Evolutionary conservation across 2,329 filamentous ascomycete genomes (phyloP).

Genomic region (Cladosporium sp.): DNA sequence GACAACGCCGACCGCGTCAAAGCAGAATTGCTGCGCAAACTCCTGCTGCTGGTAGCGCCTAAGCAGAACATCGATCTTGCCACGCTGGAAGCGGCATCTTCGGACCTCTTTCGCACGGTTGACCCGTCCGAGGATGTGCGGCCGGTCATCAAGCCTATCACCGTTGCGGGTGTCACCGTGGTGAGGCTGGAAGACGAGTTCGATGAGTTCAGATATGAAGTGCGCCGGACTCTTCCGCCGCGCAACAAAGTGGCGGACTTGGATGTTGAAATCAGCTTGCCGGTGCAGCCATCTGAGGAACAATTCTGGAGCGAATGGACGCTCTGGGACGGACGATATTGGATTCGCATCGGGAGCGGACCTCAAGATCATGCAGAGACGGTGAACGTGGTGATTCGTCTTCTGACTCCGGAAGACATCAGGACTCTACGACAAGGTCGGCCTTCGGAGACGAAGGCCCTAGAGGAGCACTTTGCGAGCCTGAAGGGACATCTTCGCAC

Average conservation of each 20-base stretch:
- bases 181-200: background rate
- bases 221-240: background rate
- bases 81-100: slow-evolving; percentile 39
- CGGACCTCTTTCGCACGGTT: slow-evolving; percentile 39
- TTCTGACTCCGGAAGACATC: slow-evolving; percentile 33
- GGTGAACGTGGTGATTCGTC: slow-evolving; percentile 32
- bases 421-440: background rate
- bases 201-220: background rate
- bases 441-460: background rate
- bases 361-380: background rate
- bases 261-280: background rate
- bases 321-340: slow-evolving; percentile 55
- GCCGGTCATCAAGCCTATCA: background rate
- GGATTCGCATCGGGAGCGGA: slow-evolving; percentile 44
- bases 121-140: slow-evolving; percentile 15
- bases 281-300: background rate
- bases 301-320: slow-evolving; percentile 29
- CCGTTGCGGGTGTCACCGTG: background rate
- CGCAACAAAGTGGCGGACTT: background rate
- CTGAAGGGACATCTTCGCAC: slow-evolving; percentile 36
- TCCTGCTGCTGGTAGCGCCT: slow-evolving; percentile 49
- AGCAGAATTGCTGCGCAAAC: slow-evolving; percentile 43
- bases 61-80: slow-evolving; percentile 40
- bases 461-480: slow-evolving; percentile 12
- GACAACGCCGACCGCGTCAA: slow-evolving; percentile 24